Base-by-base conservation (phyloP, 495 filamentous ascomycete genomes). In the Patellaria atrata region DNA sequence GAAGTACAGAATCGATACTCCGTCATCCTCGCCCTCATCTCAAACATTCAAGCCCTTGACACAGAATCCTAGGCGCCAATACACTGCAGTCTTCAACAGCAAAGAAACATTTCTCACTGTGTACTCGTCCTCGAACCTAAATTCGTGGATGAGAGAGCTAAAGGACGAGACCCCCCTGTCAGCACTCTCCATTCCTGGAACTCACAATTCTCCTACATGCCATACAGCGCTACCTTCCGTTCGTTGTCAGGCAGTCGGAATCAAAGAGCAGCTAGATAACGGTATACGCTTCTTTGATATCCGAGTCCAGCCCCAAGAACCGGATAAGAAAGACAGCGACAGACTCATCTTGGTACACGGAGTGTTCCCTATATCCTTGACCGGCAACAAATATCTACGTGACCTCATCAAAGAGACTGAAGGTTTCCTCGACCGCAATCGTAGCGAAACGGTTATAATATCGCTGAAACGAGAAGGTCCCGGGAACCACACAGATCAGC, bases 221-320 rank as follows among this genome's bases (percentile, higher is more conserved):
- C 65, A 89, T 57, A 56, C 67, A 17, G 87, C 89, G 13, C 71
- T 93, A 0, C 89, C 89, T 5, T 89, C 82, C 0, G 89, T 97
- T 9, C 79, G 89, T 35, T 97, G 89, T 59, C 89, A 97, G 57
- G 75, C 82, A 17, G 82, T 85, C 16, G 60, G 68, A 27, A 68
- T 84, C 4, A 64, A 62, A 27, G 71, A 71, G 29, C 89, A 97
- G 53, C 70, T 97, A 31, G 60, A 77, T 30, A 91, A 93, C 58
- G 89, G 89, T 22, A 76, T 96, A 15, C 82, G 89, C 33, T 96
- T 94, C 63, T 74, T 97, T 45, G 89, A 97, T 53, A 74, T 97
- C 40, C 76, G 89, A 27, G 80, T 82, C 25, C 71, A 81, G 47
- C 71, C 70, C 3, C 58, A 67, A 22, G 58, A 62, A 45, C 68